phyloP scores from a whole-genome alignment of 1,139 yeast species.

The Zygosaccharomyces sapae region DNA sequence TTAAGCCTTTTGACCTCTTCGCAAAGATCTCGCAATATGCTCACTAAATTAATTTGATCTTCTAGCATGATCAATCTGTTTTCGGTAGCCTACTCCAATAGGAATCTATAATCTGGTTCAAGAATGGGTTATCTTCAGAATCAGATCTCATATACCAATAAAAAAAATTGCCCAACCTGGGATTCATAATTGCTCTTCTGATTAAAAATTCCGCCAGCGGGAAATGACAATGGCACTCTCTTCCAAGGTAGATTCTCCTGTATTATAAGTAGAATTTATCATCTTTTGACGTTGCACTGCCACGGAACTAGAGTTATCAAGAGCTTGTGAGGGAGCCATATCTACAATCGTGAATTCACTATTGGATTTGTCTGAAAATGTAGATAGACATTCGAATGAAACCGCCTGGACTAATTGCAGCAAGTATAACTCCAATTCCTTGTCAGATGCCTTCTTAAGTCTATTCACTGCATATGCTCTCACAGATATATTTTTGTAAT shows the following conservation, averaged over 20 bases:
- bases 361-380: slow-evolving; percentile 29
- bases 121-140: slow-evolving; percentile 58
- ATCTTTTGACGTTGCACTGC: slow-evolving; percentile 13
- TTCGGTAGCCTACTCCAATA: slow-evolving; percentile 34
- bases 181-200: slow-evolving; percentile 63
- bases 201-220: slow-evolving; percentile 79
- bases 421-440: slow-evolving; percentile 73
- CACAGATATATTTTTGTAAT: slow-evolving; percentile 53
- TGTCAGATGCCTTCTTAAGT: slow-evolving; percentile 70
- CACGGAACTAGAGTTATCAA: slow-evolving; percentile 7
- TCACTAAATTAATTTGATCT: slow-evolving; percentile 45
- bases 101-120: slow-evolving; percentile 38
- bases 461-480: slow-evolving; percentile 87
- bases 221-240: slow-evolving; percentile 40
- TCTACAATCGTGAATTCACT: slow-evolving; percentile 46
- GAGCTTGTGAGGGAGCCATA: slow-evolving; percentile 17
- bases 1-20: slow-evolving; percentile 44
- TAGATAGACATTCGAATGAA: slow-evolving; percentile 55
- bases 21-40: slow-evolving; percentile 43
- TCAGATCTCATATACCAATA: slow-evolving; percentile 94
- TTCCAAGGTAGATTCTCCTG: slow-evolving; percentile 17
- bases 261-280: slow-evolving; percentile 14
- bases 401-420: slow-evolving; percentile 91
- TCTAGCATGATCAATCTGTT: slow-evolving; percentile 33
- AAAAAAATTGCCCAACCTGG: slow-evolving; percentile 70